phyloP scores from a whole-genome alignment of 768 basidiomycete species.

The Phlebiopsis gigantea region DNA sequence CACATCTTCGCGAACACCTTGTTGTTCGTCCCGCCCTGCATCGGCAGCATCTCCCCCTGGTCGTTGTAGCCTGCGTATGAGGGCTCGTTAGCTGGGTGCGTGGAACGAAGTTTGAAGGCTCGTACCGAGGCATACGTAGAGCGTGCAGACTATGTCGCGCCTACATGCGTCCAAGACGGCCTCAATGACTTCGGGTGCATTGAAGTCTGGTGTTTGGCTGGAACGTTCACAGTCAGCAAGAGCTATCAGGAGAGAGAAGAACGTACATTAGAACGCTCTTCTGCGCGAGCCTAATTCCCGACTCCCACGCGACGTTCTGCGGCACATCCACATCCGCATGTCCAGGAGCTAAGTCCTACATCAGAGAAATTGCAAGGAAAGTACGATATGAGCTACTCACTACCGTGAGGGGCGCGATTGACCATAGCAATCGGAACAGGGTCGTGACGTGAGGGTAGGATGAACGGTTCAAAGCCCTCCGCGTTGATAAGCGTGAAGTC shows the following conservation, averaged over 20 bases:
- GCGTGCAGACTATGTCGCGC: slow-evolving; percentile 52
- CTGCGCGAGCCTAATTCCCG: slow-evolving; percentile 53
- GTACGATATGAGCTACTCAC: too few species aligned
- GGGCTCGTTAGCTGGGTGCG: background rate
- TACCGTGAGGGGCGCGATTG: slow-evolving; percentile 50
- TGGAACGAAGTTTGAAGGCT: background rate
- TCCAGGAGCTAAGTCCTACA: slow-evolving; percentile 30
- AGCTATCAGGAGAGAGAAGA: slow-evolving; percentile 13
- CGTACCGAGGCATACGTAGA: slow-evolving; percentile 42
- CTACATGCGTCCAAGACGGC: slow-evolving; percentile 56
- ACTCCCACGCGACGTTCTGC: slow-evolving; percentile 66
- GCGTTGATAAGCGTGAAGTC: slow-evolving; percentile 24
- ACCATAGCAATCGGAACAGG: slow-evolving; percentile 63
- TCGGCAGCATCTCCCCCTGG: slow-evolving; percentile 48
- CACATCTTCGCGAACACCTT: slow-evolving; percentile 59
- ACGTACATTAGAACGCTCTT: slow-evolving; percentile 57
- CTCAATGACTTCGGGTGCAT: slow-evolving; percentile 56
- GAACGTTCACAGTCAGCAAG: background rate
- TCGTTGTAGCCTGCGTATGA: slow-evolving; percentile 34
- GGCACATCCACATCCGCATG: slow-evolving; percentile 40
- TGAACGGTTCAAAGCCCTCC: slow-evolving; percentile 53
- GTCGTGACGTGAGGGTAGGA: slow-evolving; percentile 50
- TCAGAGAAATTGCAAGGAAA: background rate
- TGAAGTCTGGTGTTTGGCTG: slow-evolving; percentile 64
- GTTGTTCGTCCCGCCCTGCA: slow-evolving; percentile 69